These are phyloP conservation scores for Acmispon strigosus DNA, from an alignment of 306 rosid genomes.

Conservation along the genomic window DNA sequence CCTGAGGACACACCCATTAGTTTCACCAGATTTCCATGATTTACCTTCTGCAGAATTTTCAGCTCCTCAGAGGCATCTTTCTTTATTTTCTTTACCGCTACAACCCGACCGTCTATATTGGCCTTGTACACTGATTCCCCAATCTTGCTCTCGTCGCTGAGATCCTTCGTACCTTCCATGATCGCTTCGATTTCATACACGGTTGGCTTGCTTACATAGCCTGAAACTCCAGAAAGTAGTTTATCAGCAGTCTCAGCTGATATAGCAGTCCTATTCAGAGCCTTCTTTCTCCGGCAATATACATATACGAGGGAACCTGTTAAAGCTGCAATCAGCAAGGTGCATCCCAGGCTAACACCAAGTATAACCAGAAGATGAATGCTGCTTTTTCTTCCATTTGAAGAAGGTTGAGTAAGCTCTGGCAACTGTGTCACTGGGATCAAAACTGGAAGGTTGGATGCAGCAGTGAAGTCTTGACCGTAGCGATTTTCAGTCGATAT, in stretches of 20 bases:
- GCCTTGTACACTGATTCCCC: conserved; percentile 70
- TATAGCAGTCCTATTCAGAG: conserved; percentile 25
- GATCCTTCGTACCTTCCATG: conserved; percentile 62
- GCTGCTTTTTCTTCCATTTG: conserved; percentile 3
- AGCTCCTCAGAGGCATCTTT: conserved; percentile 64
- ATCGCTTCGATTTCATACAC: conserved; percentile 43
- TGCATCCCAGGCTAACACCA: conserved; percentile 33
- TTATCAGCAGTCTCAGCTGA: conserved; percentile 38
- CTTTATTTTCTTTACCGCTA: conserved; percentile 51
- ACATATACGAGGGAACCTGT: conserved; percentile 10
- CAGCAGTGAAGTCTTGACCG: conserved; percentile 24
- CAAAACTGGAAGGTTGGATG: conserved; percentile 41
- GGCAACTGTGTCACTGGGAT: conserved; percentile 62
- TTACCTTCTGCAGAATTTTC: conserved; percentile 69
- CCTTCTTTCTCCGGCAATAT: conserved; percentile 24
- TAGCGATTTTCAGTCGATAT: conserved; percentile 40
- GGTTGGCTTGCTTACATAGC: conserved; percentile 61
- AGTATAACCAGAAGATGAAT: conserved; percentile 19
- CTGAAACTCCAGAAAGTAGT: conserved; percentile 67
- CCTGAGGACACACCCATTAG: conserved; percentile 54
- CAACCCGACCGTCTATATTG: conserved; percentile 38
- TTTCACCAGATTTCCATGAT: conserved; percentile 74
- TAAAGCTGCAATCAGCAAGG: conserved; percentile 23
- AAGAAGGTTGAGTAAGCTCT: conserved; percentile 28
- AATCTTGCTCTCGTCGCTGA: conserved; percentile 45